A percentile compares a stretch with the other conserved stretches of the same genome.
Conservation (phyloP, 2,329 filamentous ascomycete genomes). For the Claviceps sorghi region DNA sequence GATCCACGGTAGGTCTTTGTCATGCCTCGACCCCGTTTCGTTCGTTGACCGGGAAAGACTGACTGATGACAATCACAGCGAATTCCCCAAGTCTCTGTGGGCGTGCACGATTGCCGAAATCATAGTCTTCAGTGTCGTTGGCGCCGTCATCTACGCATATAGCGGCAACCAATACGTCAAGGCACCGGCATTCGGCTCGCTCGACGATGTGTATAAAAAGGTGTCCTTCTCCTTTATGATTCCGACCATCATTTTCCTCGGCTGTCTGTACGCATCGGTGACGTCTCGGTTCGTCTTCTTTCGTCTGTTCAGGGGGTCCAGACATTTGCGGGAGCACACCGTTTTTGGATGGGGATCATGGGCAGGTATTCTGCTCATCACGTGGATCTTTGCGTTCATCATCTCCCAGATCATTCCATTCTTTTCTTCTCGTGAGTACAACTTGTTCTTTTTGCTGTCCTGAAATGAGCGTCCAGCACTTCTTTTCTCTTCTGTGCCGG, state of each 20-base stretch:
- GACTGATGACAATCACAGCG: constrained; percentile 28
- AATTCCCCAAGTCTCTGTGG: constrained; percentile 89
- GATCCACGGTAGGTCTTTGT: constrained; percentile 30
- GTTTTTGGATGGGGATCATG: constrained; percentile 67
- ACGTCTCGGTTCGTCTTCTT: constrained; percentile 87
- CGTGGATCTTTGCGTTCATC: constrained; percentile 82
- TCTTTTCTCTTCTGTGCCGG: background rate
- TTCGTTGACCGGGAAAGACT: too few relatives aligned
- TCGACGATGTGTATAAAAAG: constrained; percentile 71
- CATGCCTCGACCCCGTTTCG: background rate
- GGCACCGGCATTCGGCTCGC: constrained; percentile 71
- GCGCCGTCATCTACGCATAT: constrained; percentile 69
- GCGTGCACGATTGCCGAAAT: constrained; percentile 80
- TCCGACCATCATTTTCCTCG: constrained; percentile 82
- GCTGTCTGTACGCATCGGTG: constrained; percentile 80
- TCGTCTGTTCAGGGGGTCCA: constrained; percentile 65
- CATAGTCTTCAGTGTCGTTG: constrained; percentile 71
- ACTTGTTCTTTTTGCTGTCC: background rate
- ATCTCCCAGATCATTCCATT: constrained; percentile 90
- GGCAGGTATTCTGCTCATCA: constrained; percentile 52
- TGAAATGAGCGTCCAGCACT: background rate
- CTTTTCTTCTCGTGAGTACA: constrained; percentile 55
- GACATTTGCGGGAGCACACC: constrained; percentile 70
- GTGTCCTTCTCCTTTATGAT: constrained; percentile 91
- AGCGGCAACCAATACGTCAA: constrained; percentile 83